Base-by-base conservation (phyloP, 805 yeast genomes). In the Limtongia smithiae region DNA sequence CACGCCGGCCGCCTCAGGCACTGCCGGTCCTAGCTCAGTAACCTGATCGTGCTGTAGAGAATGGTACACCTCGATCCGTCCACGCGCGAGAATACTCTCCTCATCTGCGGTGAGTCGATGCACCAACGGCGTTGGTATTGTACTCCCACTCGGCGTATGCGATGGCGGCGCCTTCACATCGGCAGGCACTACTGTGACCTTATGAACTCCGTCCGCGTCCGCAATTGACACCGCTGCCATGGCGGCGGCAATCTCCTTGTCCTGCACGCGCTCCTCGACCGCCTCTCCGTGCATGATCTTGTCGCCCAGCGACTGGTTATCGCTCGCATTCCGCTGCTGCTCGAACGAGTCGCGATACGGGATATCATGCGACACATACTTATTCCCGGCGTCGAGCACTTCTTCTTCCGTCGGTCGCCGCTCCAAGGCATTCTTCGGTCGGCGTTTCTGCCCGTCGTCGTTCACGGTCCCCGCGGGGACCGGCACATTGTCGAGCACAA, bases 21-120 rank as follows among this genome's bases (percentile, higher is more conserved):
- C 18, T 11, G 41, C 48, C 4, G 50, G 48, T 2, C 58, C 58
- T 25, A 14, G 25, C 30, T 54, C 58, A 4, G 58, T 51, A 9
- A 54, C 46, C 31, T 53, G 57, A 25, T 49, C 57, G 9, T 48
- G 48, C 37, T 53, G 57, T n/a, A 53, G 41, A 8, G 57, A 37
- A 24, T 54, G 57, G 24, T 45, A 37, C 3, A 54, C 33, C 37
- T 50, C 55, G 18, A 50, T 47, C 21, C 57, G 51, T 11, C 55
- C 55, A 20, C 54, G 46, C 30, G 50, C 48, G 17, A 49, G 11
- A 12, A 51, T 46, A 18, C 50, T 41, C 21, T 52, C 37, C 21
- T 44, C 55, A 2, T 52, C 56, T 15, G 27, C 28, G 2, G 44
- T 46, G 14, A 46, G 17, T 11, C 14, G 14, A 22, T 37, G 3